A percentile compares a stretch with the other conserved stretches of the same genome.
Evolutionary conservation across 2,329 filamentous ascomycete species (phyloP).

Genomic region (Cladosporium sp.): DNA sequence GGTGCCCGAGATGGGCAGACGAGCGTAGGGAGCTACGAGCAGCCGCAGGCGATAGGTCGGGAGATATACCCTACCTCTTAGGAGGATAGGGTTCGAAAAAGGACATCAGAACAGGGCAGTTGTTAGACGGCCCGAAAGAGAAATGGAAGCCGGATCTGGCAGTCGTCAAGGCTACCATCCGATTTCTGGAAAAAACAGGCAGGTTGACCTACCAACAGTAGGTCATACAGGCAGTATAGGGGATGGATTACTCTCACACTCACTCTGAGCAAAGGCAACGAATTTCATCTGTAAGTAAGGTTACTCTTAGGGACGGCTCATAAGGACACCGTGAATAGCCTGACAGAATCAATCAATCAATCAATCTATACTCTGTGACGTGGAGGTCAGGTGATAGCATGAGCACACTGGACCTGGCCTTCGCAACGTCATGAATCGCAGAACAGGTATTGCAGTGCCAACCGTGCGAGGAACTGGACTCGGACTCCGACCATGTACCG

Average conservation of each 20-base stretch:
- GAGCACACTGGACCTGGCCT: neutral
- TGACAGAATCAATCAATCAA: neutral
- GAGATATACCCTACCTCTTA: too few species aligned
- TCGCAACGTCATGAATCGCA: neutral
- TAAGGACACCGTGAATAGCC: neutral
- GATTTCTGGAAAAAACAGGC: neutral
- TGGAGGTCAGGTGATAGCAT: neutral
- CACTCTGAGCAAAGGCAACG: neutral
- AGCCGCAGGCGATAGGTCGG: too few species aligned
- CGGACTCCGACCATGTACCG: neutral
- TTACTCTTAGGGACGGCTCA: neutral
- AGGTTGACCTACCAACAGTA: neutral
- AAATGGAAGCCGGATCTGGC: too few species aligned
- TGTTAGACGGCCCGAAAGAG: too few species aligned
- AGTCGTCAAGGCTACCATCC: neutral
- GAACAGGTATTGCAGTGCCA: neutral
- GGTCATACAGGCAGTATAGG: neutral
- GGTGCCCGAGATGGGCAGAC: too few species aligned
- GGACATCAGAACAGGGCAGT: too few species aligned
- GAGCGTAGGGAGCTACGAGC: too few species aligned
- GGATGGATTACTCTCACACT: neutral
- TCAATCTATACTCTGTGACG: slow-evolving; percentile 47
- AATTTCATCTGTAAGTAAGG: neutral
- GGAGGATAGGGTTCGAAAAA: too few species aligned
- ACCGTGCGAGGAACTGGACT: neutral